phyloP scores from a whole-genome alignment of 306 rosid species.

The Myrica gale region DNA sequence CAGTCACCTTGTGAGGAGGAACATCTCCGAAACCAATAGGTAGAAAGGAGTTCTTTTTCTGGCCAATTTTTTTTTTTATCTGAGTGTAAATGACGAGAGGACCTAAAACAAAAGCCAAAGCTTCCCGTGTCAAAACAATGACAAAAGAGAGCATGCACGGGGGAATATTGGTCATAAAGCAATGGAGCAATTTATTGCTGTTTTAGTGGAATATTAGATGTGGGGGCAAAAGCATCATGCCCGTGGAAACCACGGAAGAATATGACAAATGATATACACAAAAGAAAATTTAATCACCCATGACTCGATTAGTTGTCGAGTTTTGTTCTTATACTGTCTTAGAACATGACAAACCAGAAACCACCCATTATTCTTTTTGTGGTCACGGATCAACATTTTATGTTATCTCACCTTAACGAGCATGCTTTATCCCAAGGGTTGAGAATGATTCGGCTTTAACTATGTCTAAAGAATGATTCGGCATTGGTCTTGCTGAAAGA shows the following conservation, averaged over 20 bases:
- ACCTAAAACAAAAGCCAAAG: constrained; percentile 33
- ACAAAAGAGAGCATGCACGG: constrained; percentile 1
- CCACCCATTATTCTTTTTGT: constrained; percentile 27
- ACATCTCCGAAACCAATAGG: constrained; percentile 7
- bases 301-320: constrained; percentile 28
- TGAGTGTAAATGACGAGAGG: neutral
- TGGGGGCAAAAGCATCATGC: constrained; percentile 8
- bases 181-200: neutral
- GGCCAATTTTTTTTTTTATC: neutral
- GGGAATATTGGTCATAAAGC: neutral
- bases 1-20: constrained; percentile 36
- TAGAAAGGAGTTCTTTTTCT: no score
- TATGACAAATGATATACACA: constrained; percentile 26
- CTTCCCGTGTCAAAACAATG: constrained; percentile 26
- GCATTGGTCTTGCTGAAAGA: neutral
- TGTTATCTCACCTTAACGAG: neutral
- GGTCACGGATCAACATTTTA: constrained; percentile 33
- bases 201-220: neutral
- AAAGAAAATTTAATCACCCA: constrained; percentile 32
- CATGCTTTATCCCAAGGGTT: neutral
- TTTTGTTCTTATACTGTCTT: constrained; percentile 18
- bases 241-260: constrained; percentile 12
- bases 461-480: constrained; percentile 18
- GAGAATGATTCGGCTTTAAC: no score
- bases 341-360: constrained; percentile 38